A percentile compares a stretch with the other conserved stretches of the same genome.
Conservation (phyloP, 345 rosid genomes). For the Acer saccharum region DNA sequence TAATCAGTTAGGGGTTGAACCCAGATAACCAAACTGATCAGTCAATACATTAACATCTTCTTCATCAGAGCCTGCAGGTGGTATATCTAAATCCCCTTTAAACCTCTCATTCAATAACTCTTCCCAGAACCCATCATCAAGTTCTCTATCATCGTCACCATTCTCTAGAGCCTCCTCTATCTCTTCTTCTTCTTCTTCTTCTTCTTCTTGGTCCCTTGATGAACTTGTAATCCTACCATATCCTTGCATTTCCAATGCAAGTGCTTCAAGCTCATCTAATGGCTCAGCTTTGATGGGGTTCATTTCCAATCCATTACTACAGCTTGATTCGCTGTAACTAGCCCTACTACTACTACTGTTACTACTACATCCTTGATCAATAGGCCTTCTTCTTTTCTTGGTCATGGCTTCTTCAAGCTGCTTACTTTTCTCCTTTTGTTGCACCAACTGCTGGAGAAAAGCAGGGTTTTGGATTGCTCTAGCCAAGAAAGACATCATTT, state of each 20-base stretch:
- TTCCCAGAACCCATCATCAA: slow-evolving; percentile 73
- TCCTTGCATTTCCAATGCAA: slow-evolving; percentile 90
- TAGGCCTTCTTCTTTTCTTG: slow-evolving; percentile 51
- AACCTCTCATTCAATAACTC: slow-evolving; percentile 52
- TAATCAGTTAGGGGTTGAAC: slow-evolving; percentile 36
- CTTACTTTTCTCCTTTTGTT: slow-evolving; percentile 47
- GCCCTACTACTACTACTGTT: background rate
- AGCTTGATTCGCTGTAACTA: slow-evolving; percentile 24
- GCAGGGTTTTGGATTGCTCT: slow-evolving; percentile 69
- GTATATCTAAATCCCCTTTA: slow-evolving; percentile 44
- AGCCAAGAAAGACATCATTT: slow-evolving; percentile 85
- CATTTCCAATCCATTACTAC: background rate
- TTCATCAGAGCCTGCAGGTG: slow-evolving; percentile 31
- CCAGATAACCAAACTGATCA: slow-evolving; percentile 50
- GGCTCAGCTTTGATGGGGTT: slow-evolving; percentile 49
- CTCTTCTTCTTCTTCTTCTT: slow-evolving; percentile 33
- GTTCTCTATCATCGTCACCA: slow-evolving; percentile 41
- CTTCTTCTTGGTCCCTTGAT: slow-evolving; percentile 31
- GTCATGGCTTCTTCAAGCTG: slow-evolving; percentile 56
- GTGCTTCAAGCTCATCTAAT: slow-evolving; percentile 75
- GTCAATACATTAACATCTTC: slow-evolving; percentile 50
- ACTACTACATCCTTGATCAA: slow-evolving; percentile 24
- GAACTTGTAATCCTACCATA: slow-evolving; percentile 29
- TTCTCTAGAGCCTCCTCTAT: slow-evolving; percentile 21
- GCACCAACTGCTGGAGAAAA: slow-evolving; percentile 56